Conservation (phyloP, 768 basidiomycete species). For the Mycena epipterygia region DNA sequence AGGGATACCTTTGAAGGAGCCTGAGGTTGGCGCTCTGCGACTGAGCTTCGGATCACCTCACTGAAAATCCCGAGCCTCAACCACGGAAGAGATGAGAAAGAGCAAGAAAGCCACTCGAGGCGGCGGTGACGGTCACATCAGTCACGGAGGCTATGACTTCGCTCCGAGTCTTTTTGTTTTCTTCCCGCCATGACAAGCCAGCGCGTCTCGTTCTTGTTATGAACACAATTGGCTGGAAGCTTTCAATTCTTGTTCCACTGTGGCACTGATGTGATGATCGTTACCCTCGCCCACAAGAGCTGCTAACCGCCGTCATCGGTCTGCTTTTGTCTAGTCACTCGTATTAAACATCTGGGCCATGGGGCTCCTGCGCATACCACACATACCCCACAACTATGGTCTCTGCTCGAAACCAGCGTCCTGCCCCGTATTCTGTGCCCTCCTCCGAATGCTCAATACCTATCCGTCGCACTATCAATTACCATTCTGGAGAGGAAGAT, state of each 20-base stretch:
- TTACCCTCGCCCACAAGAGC: background rate
- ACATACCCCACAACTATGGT: constrained; percentile 23
- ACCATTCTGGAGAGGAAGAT: constrained; percentile 22
- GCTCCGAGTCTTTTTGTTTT: too few relatives aligned
- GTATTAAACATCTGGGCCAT: constrained; percentile 22
- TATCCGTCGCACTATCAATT: constrained; percentile 21
- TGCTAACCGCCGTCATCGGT: constrained; percentile 8
- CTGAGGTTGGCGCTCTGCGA: too few relatives aligned
- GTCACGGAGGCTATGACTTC: too few relatives aligned
- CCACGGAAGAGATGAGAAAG: too few relatives aligned
- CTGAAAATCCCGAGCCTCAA: too few relatives aligned
- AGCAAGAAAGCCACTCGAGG: too few relatives aligned
- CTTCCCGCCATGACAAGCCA: constrained; percentile 1
- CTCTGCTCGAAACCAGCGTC: constrained; percentile 15
- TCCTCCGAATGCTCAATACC: constrained; percentile 20
- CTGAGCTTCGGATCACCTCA: too few relatives aligned
- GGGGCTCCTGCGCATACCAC: background rate
- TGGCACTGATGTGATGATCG: constrained; percentile 17
- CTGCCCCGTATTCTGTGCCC: constrained; percentile 18
- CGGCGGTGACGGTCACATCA: too few relatives aligned
- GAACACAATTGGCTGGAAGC: constrained; percentile 11
- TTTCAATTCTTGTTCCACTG: background rate
- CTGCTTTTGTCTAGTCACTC: constrained; percentile 12
- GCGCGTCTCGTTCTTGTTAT: background rate
- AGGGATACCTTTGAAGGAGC: too few relatives aligned